Base-by-base conservation (phyloP, 805 yeast genomes). In the Ogataea pilisensis region DNA sequence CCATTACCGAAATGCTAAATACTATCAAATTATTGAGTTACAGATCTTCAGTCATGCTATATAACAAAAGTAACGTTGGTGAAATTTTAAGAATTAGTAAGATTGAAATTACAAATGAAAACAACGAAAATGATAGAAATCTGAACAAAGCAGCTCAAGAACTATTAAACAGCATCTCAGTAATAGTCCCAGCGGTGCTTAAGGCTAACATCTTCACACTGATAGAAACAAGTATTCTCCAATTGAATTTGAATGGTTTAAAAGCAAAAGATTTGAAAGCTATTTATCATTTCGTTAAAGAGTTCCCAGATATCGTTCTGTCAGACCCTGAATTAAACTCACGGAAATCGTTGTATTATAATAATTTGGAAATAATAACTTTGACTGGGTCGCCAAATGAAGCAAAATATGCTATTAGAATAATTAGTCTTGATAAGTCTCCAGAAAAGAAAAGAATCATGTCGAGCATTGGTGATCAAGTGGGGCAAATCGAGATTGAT, bases 31-130 rank as follows among this genome's bases (percentile, higher is more conserved):
- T 83, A 2, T 53, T 88, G 20, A 51, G 85, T 27, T 80, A 77
- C 49, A 69, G 95, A 47, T 60, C 82, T 0, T 72, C 90, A 0
- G 68, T 75, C 25, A 60, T 83, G 3, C 55, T 82, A 18, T 83
- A 73, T 60, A 89, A 87, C 63, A 73, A 75, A 50, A 75, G 86
- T 17, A 84, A 78, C 51, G 67, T 87, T 16, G 60, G 73, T 0
- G 68, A 75, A 14, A 61, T 85, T 4, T 60, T 85, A n/a, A 69
- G 63, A 16, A 52, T 68, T 27, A 63, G 76, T 5, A 70, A 67
- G 40, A 29, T 11, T 4, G 5, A 5, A 29, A 29, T n/a, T 8
- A 27, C 7, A 8, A 8, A 8, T 27, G 8, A 8, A 13, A 27
- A 27, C 7, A 12, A 27, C 13, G 67, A 73, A 37, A 36, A 26